Base-by-base conservation (phyloP, 768 basidiomycete genomes). In the Naematelia aurantialba region DNA sequence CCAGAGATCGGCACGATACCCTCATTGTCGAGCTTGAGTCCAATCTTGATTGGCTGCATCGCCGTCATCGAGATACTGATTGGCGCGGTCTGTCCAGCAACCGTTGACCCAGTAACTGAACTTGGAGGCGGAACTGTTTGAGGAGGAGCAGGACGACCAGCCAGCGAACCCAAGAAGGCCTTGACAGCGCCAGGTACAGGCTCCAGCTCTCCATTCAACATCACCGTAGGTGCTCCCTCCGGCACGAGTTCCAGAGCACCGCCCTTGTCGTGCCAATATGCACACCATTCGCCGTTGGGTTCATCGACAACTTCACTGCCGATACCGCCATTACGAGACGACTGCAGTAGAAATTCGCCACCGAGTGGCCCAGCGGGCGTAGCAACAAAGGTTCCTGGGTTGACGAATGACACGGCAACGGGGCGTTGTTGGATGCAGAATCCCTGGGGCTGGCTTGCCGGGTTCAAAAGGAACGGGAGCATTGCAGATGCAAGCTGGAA, bases 321-420 rank as follows among this genome's bases (percentile, higher is more conserved):
- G 22, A 74, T 56, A 24, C 72, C 72, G 29, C 72, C 72, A 21
- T 50, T 48, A 5, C 61, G 51, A 5, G 69, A 49, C 0, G 67
- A 49, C 34, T 62, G 59, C 5, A 72, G 50, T 24, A 70, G 29
- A 45, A 58, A 59, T 42, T 72, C 62, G 1, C 63, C 65, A 5
- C 69, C 68, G 21, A 73, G 56, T 5, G 65, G 63, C 45, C 70
- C 72, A 14, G 66, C 66, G 1, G 66, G 21, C 5, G 52, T 47
- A 5, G 86, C 87, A 70, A 90, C 86, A 76, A 94, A 96, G 24
- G 92, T 90, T 69, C 89, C 86, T 0, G 88, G 85, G 77, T 92
- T 89, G 46, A 91, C 91, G 76, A 96, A 97, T 13, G 93, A 94
- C 5, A 88, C 86, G 10, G 92, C 92, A 11, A 92, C 88, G 1